A percentile compares a stretch with the other conserved stretches of the same genome.
Conservation (phyloP, 305 asterid genomes). For the Solanum hybrid region DNA sequence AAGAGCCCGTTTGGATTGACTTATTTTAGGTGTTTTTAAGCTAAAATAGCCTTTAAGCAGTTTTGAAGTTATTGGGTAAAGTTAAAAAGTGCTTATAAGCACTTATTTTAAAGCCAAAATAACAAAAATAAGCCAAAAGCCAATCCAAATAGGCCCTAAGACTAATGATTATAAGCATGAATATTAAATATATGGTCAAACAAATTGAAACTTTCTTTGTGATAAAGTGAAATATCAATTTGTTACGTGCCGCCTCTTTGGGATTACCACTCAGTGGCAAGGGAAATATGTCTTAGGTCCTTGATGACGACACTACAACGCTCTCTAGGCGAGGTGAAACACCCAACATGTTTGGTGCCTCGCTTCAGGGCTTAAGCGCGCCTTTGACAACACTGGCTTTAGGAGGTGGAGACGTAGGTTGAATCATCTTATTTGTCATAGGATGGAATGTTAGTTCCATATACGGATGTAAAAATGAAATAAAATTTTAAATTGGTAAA, state of each 20-base stretch:
- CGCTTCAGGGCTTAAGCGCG: background rate
- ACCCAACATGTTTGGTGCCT: background rate
- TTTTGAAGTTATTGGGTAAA: too few relatives aligned
- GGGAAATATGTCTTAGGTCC: background rate
- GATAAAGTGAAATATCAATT: background rate
- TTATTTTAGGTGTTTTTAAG: too few relatives aligned
- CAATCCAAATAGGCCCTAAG: too few relatives aligned
- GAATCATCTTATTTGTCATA: background rate
- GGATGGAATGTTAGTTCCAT: background rate
- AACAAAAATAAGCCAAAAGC: too few relatives aligned
- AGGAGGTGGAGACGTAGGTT: background rate
- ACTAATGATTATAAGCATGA: background rate
- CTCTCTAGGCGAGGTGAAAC: background rate
- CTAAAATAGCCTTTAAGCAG: too few relatives aligned
- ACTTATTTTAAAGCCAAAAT: too few relatives aligned
- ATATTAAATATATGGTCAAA: background rate
- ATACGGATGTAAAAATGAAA: background rate
- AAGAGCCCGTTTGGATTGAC: background rate
- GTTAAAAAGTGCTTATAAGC: too few relatives aligned
- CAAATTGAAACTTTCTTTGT: background rate
- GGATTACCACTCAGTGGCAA: background rate
- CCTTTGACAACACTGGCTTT: background rate
- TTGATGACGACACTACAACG: background rate
- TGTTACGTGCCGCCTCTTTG: background rate
- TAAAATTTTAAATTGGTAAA: background rate